phyloP scores from a whole-genome alignment of 169 alveolate species.

The Eimeria zaria region DNA sequence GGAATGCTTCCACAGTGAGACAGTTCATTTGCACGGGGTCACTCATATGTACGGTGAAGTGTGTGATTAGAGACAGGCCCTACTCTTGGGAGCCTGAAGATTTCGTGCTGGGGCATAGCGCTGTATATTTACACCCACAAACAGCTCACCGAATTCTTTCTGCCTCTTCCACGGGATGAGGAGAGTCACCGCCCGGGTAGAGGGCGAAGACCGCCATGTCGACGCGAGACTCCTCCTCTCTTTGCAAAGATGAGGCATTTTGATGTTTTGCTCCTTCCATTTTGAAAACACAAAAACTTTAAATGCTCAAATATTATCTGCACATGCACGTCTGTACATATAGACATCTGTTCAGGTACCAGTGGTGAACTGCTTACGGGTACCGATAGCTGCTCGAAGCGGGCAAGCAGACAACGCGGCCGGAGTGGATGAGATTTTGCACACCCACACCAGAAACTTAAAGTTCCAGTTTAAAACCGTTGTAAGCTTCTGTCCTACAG shows the following conservation, averaged over 20 bases:
- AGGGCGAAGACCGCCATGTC: conserved; percentile 17
- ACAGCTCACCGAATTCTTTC: conserved; percentile 19
- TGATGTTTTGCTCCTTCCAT: neutral
- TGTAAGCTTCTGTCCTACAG: neutral
- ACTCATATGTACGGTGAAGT: neutral
- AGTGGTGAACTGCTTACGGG: neutral
- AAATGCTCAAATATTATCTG: neutral
- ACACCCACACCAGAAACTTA: neutral
- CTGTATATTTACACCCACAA: neutral
- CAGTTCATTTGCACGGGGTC: neutral
- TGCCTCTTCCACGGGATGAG: conserved; percentile 20
- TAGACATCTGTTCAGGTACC: neutral
- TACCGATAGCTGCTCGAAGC: neutral
- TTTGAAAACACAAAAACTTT: neutral
- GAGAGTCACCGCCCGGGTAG: conserved; percentile 47
- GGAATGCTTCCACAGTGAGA: neutral
- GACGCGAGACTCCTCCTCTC: neutral
- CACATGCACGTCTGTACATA: neutral
- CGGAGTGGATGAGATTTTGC: neutral
- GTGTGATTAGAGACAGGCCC: neutral
- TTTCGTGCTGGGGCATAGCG: neutral
- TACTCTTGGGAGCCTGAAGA: neutral
- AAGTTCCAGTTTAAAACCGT: neutral
- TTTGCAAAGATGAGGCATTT: neutral
- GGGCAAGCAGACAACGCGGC: neutral